A percentile compares a stretch with the other conserved stretches of the same genome.
Evolutionary conservation across 305 asterid species (phyloP).

Genomic region (Fraxinus platypoda): DNA sequence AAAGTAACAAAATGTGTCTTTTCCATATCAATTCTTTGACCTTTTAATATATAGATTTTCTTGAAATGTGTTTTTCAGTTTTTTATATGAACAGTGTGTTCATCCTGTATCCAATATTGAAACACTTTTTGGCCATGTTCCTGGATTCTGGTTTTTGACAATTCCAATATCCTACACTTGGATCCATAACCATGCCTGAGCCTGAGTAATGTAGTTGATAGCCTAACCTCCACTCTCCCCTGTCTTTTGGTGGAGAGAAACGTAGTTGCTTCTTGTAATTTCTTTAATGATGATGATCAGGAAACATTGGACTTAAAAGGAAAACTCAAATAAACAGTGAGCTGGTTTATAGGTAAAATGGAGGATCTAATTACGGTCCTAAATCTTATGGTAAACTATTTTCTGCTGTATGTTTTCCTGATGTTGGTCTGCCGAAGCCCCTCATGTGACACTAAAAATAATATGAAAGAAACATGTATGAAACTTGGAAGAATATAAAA

Average conservation of each 20-base stretch:
- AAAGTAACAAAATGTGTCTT: constrained; percentile 1
- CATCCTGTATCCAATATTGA: not conserved
- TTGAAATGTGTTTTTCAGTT: not conserved
- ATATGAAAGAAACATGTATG: not conserved
- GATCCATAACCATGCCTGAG: constrained; percentile 1
- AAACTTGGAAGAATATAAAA: not conserved
- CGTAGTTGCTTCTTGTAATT: not conserved
- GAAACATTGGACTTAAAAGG: not conserved
- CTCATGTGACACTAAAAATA: not conserved
- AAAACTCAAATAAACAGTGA: not conserved
- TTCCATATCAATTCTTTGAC: not conserved
- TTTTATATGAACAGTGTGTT: not conserved
- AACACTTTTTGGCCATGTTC: not conserved
- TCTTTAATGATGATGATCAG: not conserved
- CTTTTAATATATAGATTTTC: not conserved
- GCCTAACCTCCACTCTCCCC: not conserved
- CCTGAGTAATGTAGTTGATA: not conserved
- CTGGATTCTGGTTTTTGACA: not conserved
- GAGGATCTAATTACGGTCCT: not conserved
- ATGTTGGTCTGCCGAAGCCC: not conserved
- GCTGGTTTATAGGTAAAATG: not conserved
- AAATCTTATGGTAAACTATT: not conserved
- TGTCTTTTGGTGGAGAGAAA: not conserved
- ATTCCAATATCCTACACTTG: not conserved
- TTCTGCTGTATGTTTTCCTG: not conserved